Evolutionary conservation across 306 rosid genomes (phyloP).

Genomic region (Mimosa pudica): DNA sequence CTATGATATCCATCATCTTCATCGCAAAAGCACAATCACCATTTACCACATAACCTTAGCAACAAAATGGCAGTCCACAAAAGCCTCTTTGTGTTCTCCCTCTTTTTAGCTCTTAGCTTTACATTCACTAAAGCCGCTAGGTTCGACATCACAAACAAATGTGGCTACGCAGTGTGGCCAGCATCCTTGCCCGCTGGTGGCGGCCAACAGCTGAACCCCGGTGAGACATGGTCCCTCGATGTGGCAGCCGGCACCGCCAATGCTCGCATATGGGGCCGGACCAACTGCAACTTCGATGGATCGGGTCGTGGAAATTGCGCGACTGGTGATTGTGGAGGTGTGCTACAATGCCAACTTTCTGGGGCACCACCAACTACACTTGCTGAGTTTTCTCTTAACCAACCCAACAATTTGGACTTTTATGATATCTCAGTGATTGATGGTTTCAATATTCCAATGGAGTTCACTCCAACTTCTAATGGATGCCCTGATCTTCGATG

Average conservation of each 20-base stretch:
- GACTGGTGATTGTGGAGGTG: constrained; percentile 57
- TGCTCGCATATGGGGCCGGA: not conserved
- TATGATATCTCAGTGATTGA: constrained; percentile 42
- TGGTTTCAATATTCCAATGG: constrained; percentile 55
- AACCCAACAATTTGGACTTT: constrained; percentile 38
- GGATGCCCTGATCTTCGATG: constrained; percentile 29
- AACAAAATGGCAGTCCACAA: not conserved
- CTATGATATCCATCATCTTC: not conserved
- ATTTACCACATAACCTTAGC: not conserved
- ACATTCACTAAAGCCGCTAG: constrained; percentile 2
- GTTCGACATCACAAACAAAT: constrained; percentile 43
- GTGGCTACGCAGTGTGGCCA: constrained; percentile 33
- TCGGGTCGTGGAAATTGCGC: constrained; percentile 45
- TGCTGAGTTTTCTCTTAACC: constrained; percentile 50
- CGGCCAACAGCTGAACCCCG: not conserved
- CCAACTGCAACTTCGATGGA: constrained; percentile 48
- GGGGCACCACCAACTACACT: constrained; percentile 54
- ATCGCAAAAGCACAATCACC: not conserved
- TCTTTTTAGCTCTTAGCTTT: not conserved
- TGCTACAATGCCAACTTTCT: constrained; percentile 31
- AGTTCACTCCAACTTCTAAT: constrained; percentile 35
- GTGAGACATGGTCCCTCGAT: not conserved
- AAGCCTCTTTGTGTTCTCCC: not conserved
- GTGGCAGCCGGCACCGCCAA: not conserved
- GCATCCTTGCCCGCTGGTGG: not conserved